Evolutionary conservation across 2,329 filamentous ascomycete genomes (phyloP), one percentile per base, ranked within the genome.

Genomic region (Pestalotiopsis sp.): DNA sequence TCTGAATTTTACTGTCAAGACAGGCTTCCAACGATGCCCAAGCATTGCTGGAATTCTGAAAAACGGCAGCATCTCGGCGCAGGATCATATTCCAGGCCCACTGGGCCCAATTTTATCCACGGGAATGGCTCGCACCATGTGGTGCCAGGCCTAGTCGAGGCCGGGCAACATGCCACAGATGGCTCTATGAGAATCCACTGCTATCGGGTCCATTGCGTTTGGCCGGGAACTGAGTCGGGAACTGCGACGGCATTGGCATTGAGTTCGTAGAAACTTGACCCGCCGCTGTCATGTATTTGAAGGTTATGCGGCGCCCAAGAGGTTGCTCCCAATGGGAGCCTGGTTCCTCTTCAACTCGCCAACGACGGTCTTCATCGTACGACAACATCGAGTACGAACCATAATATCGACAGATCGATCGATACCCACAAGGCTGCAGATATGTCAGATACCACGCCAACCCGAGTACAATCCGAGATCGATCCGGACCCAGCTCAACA

Each of bases 31-130:
- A 52, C 45, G n/a, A 20, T 52, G 45, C 20, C 45, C 17, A n/a
- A 52, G 45, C 45, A 52, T 52, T 52, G 45, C 45, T 23, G 4
- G 23, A 39, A 14, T 64, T 13, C n/a, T 36, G 23, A 20, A 20
- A 31, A 17, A 49, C 61, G 61, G 61, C 36, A 64, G 39, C 61
- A 64, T 64, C 38, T 64, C 61, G 61, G 61, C 61, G 61, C n/a
- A 36, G 61, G n/a, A 49, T 64, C 41, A 41, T 39, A 39, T 36
- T 38, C 39, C 4, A 23, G 61, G 25, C 25, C 61, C 61, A 64
- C 61, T 5, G 11, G 12, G 38, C 6, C 41, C 61, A 39, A 64
- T 38, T 49, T 45, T 45, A 64, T n/a, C 61, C 61, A 64, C 61
- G 25, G 61, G 38, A 36, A 38, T 64, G 61, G 61, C n/a, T 64